A percentile compares a stretch with the other conserved stretches of the same genome.
Conservation (phyloP, 1,284 basidiomycete species). For the Hemileccinum hortonii region DNA sequence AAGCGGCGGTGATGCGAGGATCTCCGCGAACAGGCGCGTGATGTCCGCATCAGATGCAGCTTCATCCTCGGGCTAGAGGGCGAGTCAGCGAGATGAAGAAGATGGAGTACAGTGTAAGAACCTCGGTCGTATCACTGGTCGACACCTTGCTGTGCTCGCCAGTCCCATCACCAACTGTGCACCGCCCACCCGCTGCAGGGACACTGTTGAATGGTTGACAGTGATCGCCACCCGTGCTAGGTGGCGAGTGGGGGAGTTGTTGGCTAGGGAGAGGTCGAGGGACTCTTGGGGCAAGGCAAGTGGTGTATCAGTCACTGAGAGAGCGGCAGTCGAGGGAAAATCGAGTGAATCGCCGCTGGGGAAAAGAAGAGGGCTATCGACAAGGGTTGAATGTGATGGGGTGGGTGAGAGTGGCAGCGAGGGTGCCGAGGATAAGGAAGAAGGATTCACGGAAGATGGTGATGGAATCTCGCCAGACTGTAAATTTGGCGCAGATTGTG, state of each 20-base stretch:
- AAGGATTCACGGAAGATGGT: constrained; percentile 1
- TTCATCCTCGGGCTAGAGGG: constrained; percentile 27
- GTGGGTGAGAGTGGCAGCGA: constrained; percentile 50
- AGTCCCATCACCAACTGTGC: constrained; percentile 40
- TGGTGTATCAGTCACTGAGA: constrained; percentile 23
- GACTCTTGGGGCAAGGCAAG: constrained; percentile 16
- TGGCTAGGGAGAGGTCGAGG: constrained; percentile 31
- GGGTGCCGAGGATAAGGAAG: constrained; percentile 22
- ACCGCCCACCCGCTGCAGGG: constrained; percentile 82
- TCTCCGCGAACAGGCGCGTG: constrained; percentile 36
- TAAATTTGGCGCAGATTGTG: constrained; percentile 34
- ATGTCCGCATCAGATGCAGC: constrained; percentile 31
- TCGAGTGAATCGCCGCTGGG: constrained; percentile 32
- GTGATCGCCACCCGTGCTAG: constrained; percentile 90
- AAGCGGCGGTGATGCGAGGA: constrained; percentile 35
- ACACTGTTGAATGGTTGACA: constrained; percentile 54
- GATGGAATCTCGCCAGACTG: constrained; percentile 30
- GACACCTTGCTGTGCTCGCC: constrained; percentile 17
- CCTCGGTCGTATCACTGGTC: constrained; percentile 20
- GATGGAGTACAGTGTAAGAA: not conserved
- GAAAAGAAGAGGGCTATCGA: constrained; percentile 30
- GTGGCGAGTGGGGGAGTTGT: constrained; percentile 78
- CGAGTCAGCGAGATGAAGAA: not conserved
- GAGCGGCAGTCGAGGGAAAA: constrained; percentile 25
- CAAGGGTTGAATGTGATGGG: constrained; percentile 43